These are phyloP conservation scores for Verticillium nonalfalfae DNA, from an alignment of 2,329 filamentous ascomycete species.

Conservation along the genomic window DNA sequence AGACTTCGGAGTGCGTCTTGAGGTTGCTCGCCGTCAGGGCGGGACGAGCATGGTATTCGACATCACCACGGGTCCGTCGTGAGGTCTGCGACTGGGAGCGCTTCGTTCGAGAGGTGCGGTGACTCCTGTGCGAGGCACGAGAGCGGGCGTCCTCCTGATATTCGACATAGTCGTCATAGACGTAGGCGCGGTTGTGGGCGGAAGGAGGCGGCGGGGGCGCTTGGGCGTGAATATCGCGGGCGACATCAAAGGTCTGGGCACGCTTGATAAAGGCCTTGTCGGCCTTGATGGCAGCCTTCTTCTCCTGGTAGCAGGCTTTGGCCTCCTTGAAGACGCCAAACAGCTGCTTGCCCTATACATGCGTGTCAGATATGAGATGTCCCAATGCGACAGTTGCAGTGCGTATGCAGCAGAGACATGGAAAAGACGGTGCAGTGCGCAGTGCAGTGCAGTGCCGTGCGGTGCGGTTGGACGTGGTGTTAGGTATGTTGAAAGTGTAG, in stretches of 20 bases:
- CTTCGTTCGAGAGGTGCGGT: conserved; percentile 27
- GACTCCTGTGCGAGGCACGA: conserved; percentile 32
- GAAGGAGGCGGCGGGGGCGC: conserved; percentile 10
- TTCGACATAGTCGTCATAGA: conserved; percentile 24
- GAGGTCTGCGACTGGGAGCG: conserved; percentile 20
- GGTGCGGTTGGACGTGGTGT: too few relatives aligned
- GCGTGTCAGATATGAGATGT: conserved; percentile 7
- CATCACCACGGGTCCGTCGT: conserved; percentile 3
- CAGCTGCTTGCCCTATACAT: conserved; percentile 73
- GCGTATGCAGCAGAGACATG: conserved; percentile 4
- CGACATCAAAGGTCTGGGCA: conserved; percentile 49
- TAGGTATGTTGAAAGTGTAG: too few relatives aligned
- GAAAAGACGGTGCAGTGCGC: neutral
- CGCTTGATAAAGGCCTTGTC: conserved; percentile 51
- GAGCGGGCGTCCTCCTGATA: conserved; percentile 27
- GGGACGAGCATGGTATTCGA: conserved; percentile 17
- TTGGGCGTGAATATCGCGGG: conserved; percentile 13
- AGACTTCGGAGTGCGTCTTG: conserved; percentile 45
- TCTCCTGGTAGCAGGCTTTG: conserved; percentile 78
- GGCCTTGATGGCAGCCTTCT: conserved; percentile 74
- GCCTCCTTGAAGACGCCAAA: conserved; percentile 90
- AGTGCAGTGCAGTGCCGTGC: neutral
- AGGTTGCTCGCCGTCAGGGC: conserved; percentile 48
- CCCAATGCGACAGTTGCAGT: conserved; percentile 1
- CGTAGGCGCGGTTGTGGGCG: conserved; percentile 14